These are phyloP conservation scores for Penicillium argentinense DNA, from an alignment of 495 filamentous ascomycete genomes.

Conservation along the genomic window DNA sequence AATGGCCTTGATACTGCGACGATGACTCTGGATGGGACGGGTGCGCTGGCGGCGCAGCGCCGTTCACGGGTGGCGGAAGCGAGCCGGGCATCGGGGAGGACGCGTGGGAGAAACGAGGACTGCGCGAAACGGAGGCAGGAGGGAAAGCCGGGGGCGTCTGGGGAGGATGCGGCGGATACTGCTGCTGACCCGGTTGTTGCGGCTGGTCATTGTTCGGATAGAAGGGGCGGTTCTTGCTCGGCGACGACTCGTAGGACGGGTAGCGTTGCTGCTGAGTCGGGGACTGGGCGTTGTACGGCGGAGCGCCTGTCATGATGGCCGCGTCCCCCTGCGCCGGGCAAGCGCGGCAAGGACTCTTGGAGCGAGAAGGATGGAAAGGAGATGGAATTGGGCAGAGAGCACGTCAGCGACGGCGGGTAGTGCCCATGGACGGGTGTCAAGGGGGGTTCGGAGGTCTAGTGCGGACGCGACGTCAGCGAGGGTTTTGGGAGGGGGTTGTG, in stretches of 20 bases:
- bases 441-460: constrained; percentile 24
- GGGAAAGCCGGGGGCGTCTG: constrained; percentile 54
- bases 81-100: constrained; percentile 52
- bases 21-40: constrained; percentile 42
- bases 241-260: constrained; percentile 41
- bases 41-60: constrained; percentile 47
- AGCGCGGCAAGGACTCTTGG: constrained; percentile 18
- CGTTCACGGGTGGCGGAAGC: constrained; percentile 50
- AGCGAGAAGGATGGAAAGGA: constrained; percentile 2
- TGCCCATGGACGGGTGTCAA: constrained; percentile 25
- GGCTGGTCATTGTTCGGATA: constrained; percentile 57
- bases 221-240: constrained; percentile 49
- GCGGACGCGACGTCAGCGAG: constrained; percentile 31
- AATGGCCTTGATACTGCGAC: constrained; percentile 47
- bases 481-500: constrained; percentile 4
- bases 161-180: constrained; percentile 53
- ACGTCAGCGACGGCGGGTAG: constrained; percentile 10
- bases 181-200: constrained; percentile 20
- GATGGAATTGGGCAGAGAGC: constrained; percentile 20
- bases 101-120: constrained; percentile 51
- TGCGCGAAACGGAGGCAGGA: constrained; percentile 55
- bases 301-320: constrained; percentile 51
- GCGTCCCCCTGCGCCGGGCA: constrained; percentile 32
- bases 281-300: constrained; percentile 47
- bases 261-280: constrained; percentile 44